phyloP scores from a whole-genome alignment of 192 early-diverging fungal species.

The Globomyces pollinis-pini region DNA sequence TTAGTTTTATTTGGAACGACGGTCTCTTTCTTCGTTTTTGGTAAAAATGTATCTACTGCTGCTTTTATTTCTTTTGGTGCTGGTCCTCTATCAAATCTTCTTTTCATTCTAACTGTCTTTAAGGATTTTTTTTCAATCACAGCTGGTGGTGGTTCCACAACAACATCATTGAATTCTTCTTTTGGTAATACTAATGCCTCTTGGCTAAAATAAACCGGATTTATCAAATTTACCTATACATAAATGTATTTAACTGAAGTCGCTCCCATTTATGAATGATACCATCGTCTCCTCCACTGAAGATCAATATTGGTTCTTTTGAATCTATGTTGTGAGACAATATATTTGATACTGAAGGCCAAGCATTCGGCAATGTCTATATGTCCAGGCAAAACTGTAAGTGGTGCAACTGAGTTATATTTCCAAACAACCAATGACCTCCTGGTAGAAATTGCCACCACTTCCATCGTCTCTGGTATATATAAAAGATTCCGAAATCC shows the following conservation, averaged over 20 bases:
- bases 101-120: too few species aligned
- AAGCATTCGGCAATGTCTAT: slow-evolving; percentile 49
- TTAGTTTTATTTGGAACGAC: slow-evolving; percentile 11
- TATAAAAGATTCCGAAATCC: slow-evolving; percentile 41
- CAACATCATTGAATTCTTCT: slow-evolving; percentile 33
- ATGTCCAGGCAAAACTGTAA: slow-evolving; percentile 44
- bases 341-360: slow-evolving; percentile 38
- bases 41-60: not conserved
- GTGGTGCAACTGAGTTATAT: slow-evolving; percentile 39
- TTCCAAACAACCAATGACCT: slow-evolving; percentile 43
- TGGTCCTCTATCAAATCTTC: too few species aligned
- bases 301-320: slow-evolving; percentile 53
- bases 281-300: slow-evolving; percentile 49
- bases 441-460: slow-evolving; percentile 39
- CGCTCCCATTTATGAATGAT: slow-evolving; percentile 53
- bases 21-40: slow-evolving; percentile 14
- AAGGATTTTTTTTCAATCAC: not conserved
- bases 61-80: not conserved
- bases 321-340: slow-evolving; percentile 20
- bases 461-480: slow-evolving; percentile 43
- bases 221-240: too few species aligned
- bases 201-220: too few species aligned
- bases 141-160: too few species aligned
- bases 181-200: slow-evolving; percentile 38
- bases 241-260: slow-evolving; percentile 53